phyloP scores from a whole-genome alignment of 176 grass and related monocot species.

The Zea luxurians region DNA sequence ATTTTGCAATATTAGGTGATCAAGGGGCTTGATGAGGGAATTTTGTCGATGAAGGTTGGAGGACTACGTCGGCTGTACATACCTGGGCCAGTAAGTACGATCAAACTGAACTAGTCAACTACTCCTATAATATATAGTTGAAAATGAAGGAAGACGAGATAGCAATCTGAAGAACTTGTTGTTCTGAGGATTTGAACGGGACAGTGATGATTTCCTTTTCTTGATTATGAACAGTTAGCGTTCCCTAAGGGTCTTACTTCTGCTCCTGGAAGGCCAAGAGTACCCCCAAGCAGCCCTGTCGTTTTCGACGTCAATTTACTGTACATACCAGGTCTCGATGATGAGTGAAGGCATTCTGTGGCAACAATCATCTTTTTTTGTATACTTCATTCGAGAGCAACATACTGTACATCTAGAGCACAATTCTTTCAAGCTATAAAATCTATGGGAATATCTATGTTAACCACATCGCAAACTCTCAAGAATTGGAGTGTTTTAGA shows the following conservation, averaged over 20 bases:
- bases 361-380: slow-evolving; percentile 2
- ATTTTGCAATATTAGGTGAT: slow-evolving; percentile 54
- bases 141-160: neutral
- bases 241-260: slow-evolving; percentile 89
- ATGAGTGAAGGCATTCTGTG: slow-evolving; percentile 54
- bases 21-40: slow-evolving; percentile 89
- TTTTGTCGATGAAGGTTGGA: slow-evolving; percentile 90
- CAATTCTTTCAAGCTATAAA: slow-evolving; percentile 33
- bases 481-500: neutral
- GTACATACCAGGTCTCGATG: slow-evolving; percentile 88
- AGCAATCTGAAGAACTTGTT: neutral
- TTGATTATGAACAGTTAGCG: slow-evolving; percentile 59
- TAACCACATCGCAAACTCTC: neutral
- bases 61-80: slow-evolving; percentile 87
- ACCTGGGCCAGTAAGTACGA: slow-evolving; percentile 72
- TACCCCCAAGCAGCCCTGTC: slow-evolving; percentile 81
- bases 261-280: slow-evolving; percentile 86
- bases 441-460: neutral
- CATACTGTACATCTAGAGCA: slow-evolving; percentile 28
- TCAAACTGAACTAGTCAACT: neutral
- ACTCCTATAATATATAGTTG: neutral
- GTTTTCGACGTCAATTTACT: slow-evolving; percentile 80
- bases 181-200: neutral
- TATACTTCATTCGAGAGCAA: neutral
- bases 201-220: slow-evolving; percentile 23